Conservation (phyloP, 139 green algal genomes). For the Haematococcus sp. region DNA sequence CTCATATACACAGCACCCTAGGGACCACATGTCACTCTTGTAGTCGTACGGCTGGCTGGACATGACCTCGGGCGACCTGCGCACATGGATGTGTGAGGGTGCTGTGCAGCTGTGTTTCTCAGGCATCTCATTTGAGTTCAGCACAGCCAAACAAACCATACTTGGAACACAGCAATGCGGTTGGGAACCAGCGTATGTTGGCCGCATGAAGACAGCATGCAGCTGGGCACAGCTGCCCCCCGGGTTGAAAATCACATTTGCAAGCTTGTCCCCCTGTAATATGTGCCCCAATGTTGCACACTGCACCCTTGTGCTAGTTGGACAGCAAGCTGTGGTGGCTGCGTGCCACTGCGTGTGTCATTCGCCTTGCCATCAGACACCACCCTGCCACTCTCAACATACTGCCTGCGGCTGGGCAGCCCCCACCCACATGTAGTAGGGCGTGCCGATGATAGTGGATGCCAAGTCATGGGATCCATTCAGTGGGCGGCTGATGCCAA, state of each 20-base stretch:
- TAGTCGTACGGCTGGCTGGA: conserved; percentile 54
- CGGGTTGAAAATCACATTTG: too few relatives aligned
- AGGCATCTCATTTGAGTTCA: too few relatives aligned
- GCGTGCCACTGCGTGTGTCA: too few relatives aligned
- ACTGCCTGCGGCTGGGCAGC: neutral
- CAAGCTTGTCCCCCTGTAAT: too few relatives aligned
- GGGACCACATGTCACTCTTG: conserved; percentile 62
- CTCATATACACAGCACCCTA: conserved; percentile 66
- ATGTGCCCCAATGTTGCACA: too few relatives aligned
- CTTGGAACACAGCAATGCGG: neutral
- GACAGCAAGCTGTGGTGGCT: too few relatives aligned
- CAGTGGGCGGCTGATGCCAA: conserved; percentile 50
- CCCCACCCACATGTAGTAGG: conserved; percentile 60
- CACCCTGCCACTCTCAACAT: neutral
- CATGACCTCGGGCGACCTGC: conserved; percentile 48
- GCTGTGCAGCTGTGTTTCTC: too few relatives aligned
- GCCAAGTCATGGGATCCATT: conserved; percentile 43
- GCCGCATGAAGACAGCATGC: too few relatives aligned
- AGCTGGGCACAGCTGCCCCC: too few relatives aligned
- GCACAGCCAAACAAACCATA: too few relatives aligned
- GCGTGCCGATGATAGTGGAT: conserved; percentile 57
- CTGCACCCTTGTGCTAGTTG: too few relatives aligned
- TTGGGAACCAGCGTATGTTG: neutral
- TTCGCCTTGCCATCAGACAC: too few relatives aligned
- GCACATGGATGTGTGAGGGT: neutral